Conservation (phyloP, 148 eudicot genomes). For the Rhododendron ovatum region DNA sequence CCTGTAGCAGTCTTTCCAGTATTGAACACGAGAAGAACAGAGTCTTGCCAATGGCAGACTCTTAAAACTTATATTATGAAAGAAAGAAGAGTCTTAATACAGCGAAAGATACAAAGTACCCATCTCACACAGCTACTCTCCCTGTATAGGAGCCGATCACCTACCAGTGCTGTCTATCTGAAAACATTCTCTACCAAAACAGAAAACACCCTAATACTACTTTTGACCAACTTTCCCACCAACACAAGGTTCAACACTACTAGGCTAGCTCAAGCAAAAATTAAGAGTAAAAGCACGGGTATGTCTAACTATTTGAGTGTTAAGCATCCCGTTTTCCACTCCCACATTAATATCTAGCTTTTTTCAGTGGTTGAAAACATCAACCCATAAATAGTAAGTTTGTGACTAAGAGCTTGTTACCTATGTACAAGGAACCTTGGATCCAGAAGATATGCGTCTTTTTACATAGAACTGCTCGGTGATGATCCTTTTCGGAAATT, state of each 20-base stretch:
- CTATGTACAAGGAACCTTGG: slow-evolving; percentile 1
- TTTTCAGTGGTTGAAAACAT: neutral
- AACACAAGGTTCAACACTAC: neutral
- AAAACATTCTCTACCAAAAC: neutral
- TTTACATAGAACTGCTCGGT: neutral
- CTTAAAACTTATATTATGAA: neutral
- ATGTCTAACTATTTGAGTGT: neutral
- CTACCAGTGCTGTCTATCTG: neutral
- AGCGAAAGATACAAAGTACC: neutral
- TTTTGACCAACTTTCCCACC: neutral
- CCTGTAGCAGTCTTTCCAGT: neutral
- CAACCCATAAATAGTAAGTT: neutral
- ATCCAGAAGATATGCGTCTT: neutral
- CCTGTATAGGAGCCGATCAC: neutral
- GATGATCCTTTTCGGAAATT: neutral
- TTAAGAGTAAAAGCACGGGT: neutral
- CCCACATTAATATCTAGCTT: neutral
- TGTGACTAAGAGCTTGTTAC: neutral
- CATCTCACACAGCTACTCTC: neutral
- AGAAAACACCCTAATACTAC: neutral
- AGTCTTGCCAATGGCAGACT: neutral
- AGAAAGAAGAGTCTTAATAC: neutral
- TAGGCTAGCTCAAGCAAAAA: neutral
- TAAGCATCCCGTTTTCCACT: neutral
- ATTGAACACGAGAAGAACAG: neutral